Evolutionary conservation across 2,329 filamentous ascomycete genomes (phyloP).

Genomic region (Diaporthe vaccinii): DNA sequence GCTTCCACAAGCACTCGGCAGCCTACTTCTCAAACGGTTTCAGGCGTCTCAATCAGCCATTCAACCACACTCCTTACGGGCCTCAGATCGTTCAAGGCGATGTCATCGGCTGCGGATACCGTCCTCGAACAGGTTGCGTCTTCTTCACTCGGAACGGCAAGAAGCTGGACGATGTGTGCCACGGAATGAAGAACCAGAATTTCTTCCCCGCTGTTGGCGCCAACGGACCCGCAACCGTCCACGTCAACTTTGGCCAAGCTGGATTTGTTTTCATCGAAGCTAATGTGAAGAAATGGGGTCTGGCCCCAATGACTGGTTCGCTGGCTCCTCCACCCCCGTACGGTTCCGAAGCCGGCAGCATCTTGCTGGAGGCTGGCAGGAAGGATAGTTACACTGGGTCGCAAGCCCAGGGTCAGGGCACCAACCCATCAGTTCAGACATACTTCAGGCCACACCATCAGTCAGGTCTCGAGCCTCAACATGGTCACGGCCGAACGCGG

Average conservation of each 20-base stretch:
- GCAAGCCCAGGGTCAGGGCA: conserved; percentile 54
- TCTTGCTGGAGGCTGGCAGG: conserved; percentile 87
- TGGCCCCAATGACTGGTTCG: conserved; percentile 95
- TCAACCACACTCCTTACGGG: conserved; percentile 82
- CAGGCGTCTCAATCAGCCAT: conserved; percentile 93
- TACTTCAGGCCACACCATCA: conserved; percentile 53
- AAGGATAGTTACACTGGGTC: conserved; percentile 68
- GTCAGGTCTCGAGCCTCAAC: conserved; percentile 61
- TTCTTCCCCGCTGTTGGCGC: conserved; percentile 98
- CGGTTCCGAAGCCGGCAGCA: conserved; percentile 96
- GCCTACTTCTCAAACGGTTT: conserved; percentile 91
- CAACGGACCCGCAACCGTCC: conserved; percentile 90
- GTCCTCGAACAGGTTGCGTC: conserved; percentile 91
- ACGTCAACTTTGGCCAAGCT: conserved; percentile 98
- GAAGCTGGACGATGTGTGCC: conserved; percentile 92
- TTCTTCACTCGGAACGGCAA: conserved; percentile 99
- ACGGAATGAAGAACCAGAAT: conserved; percentile 94
- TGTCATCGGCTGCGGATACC: conserved; percentile 94
- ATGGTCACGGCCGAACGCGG: conserved; percentile 78
- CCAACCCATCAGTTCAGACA: conserved; percentile 63
- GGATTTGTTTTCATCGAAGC: conserved; percentile 99
- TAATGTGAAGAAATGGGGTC: conserved; percentile 99
- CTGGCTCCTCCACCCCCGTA: conserved; percentile 96
- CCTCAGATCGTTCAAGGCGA: conserved; percentile 92
- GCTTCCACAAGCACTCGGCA: conserved; percentile 92